Evolutionary conservation across 306 rosid species (phyloP), one percentile per base, ranked within the genome.

Genomic region (Biancaea sappan): DNA sequence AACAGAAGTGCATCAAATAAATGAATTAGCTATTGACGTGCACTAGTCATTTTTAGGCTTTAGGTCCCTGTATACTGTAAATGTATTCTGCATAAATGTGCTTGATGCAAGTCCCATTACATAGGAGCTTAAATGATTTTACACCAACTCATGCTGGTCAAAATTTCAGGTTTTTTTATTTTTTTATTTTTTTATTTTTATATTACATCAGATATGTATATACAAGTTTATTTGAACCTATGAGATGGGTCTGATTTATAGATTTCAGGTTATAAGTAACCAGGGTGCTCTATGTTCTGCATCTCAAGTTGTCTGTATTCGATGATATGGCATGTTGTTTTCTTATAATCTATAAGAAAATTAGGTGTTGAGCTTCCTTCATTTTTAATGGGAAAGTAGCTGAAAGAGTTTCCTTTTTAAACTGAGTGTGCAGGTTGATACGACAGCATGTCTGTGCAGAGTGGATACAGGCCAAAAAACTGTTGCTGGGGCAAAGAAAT

Each of bases 391-490:
- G 56, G 48, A 58, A 28, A 37, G 37, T 56, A 26, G 76, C 71
- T 81, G 58, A 70, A 40, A 18, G 57, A 46, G 15, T 35, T 47
- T 70, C 72, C 10, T 62, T 66, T 19, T 48, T 31, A 60, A 32
- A 71, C 59, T 80, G 37, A 37, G 21, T 78, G 71, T 81, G 84
- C 92, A 91, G 97, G 97, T 91, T 76, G 97, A 91, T 83, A 86
- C 92, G 8, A 86, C 92, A 61, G 95, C 97, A 65, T 91, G 97
- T 73, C 81, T 91, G 59, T 91, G 97, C 82, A 82, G 97, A 77
- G 95, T 89, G 46, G 97, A 91, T 77, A 88, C 92, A 19, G 92
- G 97, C 76, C 84, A 89, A 26, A 87, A 80, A 79, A 89, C 91
- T 73, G 97, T 89, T 75, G 91, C 95, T 56, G 91, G 97, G 53